Evolutionary conservation across 2,329 filamentous ascomycete genomes (phyloP), one percentile per base, ranked within the genome.

Genomic region (Tetracladium maxilliforme): DNA sequence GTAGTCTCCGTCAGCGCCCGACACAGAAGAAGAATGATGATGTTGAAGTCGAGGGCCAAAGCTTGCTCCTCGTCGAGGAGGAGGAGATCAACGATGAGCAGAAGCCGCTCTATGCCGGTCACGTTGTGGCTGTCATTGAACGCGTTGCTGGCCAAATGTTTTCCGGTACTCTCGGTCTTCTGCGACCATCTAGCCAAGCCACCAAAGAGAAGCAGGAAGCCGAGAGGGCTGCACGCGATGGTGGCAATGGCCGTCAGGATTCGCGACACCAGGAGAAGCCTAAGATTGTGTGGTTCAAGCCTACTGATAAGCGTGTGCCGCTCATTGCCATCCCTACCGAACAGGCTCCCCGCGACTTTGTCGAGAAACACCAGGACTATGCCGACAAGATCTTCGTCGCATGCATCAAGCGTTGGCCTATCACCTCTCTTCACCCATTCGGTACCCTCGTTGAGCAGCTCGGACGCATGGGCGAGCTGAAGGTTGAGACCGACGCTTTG

Each of bases 201-300:
- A 98, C 90, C 29, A 98, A 95, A 60, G 90, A 98, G 61, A 95
- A 95, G 61, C 90, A 98, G 51, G 90, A 98, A 51, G 90, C 90
- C 22, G 90, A 98, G 60, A 75, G 90, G 34, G 78, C 81, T 37
- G 84, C 86, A 40, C 76, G 87, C 39, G 87, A 95, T 47, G 87
- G 86, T 33, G 66, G 61, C 36, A 65, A 67, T 35, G 56, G 58
- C 27, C 74, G 78, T 33, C 75, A 90, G 36, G 81, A 86, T 33
- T 75, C 78, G 36, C 81, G 86, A 27, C 71, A 81, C 34, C 84
- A 92, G 48, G 90, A 98, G 36, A 94, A 94, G 57, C 90, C 90
- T 34, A 98, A 98, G 72, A 98, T 98, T 54, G 90, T 98, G 21
- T 98, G 90, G 90, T 98, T 98, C 62, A 98, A 98, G 64, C 90